Base-by-base conservation (phyloP, 352 stramenopile genomes). In the Pythium grandisporangium region DNA sequence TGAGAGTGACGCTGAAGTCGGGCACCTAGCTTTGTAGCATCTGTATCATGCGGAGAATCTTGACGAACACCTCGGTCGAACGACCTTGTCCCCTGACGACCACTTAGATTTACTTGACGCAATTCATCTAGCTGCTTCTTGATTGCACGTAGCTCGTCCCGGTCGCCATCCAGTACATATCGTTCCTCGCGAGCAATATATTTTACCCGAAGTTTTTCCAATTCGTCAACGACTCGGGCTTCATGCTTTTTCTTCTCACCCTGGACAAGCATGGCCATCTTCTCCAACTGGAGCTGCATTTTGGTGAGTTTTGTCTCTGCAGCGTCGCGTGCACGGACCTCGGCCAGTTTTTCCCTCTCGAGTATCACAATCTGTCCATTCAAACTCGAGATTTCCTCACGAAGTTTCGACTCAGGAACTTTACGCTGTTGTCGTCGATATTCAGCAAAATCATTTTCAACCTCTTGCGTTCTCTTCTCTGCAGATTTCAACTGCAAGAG, bases 61-160 rank as follows among this genome's bases (percentile, higher is more conserved):
- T n/a, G n/a, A n/a, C n/a, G n/a, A n/a, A n/a, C n/a, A n/a, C n/a
- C n/a, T n/a, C n/a, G n/a, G n/a, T 45, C 39, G 1, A 26, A 16
- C 7, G 17, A 2, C 4, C 2, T 10, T 7, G 14, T 6, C 17
- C 36, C 14, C 32, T 17, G 13, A 10, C 30, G n/a, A 20, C 29
- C 37, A 16, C 35, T 40, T 4, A 76, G 26, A 10, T 70, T 64
- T 22, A 86, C 45, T 11, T 75, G 58, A 12, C 76, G 74, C 5
- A 92, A 52, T 21, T 85, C 59, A 22, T 92, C 74, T 7, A 92
- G 52, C 39, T 92, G 79, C 38, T 80, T 69, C 50, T 90, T 92
- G 48, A 92, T 92, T 12, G 70, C 74, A 30, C 70, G 60, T 14
- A 92, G 53, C 40, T 92, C 79, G 30, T 89, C 71, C 42, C 79